Percentiles rank a stretch among this genome's conserved stretches.
phyloP scores from a whole-genome alignment of 1,139 yeast species.

The Debaryomyces udenii region DNA sequence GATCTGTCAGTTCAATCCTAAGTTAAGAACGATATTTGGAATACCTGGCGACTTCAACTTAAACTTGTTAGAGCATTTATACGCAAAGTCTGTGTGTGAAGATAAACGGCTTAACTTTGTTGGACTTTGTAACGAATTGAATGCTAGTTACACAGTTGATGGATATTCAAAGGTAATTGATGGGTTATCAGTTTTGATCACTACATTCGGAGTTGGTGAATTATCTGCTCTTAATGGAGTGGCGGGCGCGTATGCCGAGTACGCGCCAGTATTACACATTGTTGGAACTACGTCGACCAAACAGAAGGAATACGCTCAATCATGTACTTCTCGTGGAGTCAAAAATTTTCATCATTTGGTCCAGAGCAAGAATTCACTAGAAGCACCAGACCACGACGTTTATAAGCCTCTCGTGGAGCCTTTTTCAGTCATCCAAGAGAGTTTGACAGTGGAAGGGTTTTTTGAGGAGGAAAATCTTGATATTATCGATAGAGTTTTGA shows the following conservation, averaged over 20 bases:
- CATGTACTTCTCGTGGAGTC: constrained; percentile 17
- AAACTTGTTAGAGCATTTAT: constrained; percentile 39
- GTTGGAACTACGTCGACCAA: constrained; percentile 67
- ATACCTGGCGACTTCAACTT: constrained; percentile 49
- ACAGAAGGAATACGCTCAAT: constrained; percentile 29
- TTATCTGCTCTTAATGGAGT: constrained; percentile 82
- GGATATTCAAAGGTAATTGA: constrained; percentile 66
- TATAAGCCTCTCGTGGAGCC: constrained; percentile 65
- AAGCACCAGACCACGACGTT: constrained; percentile 57
- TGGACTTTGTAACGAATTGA: constrained; percentile 43
- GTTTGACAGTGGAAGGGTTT: constrained; percentile 49
- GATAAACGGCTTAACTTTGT: constrained; percentile 28
- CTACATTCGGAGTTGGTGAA: constrained; percentile 87
- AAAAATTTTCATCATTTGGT: constrained; percentile 69
- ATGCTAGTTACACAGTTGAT: constrained; percentile 72
- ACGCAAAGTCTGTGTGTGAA: constrained; percentile 27
- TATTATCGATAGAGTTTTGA: constrained; percentile 64
- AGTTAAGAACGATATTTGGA: constrained; percentile 39
- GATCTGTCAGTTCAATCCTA: constrained; percentile 40
- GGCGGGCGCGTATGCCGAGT: constrained; percentile 82
- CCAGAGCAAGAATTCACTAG: constrained; percentile 53
- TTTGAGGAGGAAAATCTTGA: constrained; percentile 49
- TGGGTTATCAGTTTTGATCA: constrained; percentile 50
- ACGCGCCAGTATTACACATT: constrained; percentile 75
- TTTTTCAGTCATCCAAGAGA: constrained; percentile 61